A percentile compares a stretch with the other conserved stretches of the same genome.
Conservation (phyloP, 306 rosid genomes). For the Quercus bicolor region DNA sequence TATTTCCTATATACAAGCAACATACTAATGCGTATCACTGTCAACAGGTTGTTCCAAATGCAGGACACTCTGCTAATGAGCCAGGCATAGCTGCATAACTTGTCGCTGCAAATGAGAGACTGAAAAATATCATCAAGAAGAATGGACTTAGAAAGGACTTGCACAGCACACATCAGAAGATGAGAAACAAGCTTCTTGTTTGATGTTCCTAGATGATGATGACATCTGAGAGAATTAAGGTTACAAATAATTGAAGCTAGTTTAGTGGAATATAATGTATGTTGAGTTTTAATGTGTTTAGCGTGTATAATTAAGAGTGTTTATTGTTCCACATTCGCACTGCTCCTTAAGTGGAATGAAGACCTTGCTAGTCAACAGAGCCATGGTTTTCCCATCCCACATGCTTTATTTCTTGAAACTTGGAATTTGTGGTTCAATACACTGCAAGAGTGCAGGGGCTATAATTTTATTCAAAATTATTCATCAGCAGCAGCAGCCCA, state of each 20-base stretch:
- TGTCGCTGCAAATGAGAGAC: too few species aligned
- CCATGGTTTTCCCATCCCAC: neutral
- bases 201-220: too few species aligned
- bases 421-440: neutral
- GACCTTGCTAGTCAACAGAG: too few species aligned
- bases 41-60: neutral
- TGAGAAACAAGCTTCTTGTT: neutral
- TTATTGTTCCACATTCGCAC: neutral
- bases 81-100: too few species aligned
- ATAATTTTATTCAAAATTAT: neutral
- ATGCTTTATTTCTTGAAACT: neutral
- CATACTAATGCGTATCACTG: slow-evolving; percentile 13
- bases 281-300: neutral
- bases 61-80: too few species aligned
- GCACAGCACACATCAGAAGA: slow-evolving; percentile 4
- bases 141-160: slow-evolving; percentile 34
- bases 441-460: neutral
- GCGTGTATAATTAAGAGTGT: neutral
- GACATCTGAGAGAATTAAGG: too few species aligned
- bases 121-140: slow-evolving; percentile 46
- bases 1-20: neutral
- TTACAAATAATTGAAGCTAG: neutral
- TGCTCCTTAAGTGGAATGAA: too few species aligned
- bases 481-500: neutral
- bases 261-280: neutral